These are phyloP conservation scores for Dittrichia graveolens DNA, from an alignment of 129 eudicot species.

Conservation along the genomic window DNA sequence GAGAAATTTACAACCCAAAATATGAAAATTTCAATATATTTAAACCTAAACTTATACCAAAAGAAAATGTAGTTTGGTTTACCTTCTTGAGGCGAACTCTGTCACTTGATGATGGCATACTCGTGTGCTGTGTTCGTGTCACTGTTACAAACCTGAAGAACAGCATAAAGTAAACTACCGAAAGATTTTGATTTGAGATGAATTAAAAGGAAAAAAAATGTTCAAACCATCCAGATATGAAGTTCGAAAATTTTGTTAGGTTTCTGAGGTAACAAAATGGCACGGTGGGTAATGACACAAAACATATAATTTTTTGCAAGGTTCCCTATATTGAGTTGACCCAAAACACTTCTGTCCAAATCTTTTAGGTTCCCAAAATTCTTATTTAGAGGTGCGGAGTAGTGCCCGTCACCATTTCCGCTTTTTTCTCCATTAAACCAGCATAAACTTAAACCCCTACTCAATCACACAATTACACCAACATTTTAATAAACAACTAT, in stretches of 20 bases:
- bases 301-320: no score
- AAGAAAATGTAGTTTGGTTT: neutral
- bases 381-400: no score
- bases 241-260: neutral
- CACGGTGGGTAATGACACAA: no score
- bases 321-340: no score
- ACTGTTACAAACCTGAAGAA: slow-evolving; percentile 79
- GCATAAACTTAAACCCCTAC: no score
- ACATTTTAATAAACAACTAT: no score
- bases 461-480: no score
- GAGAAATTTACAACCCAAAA: neutral
- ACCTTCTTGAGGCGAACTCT: slow-evolving; percentile 83
- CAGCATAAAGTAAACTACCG: neutral
- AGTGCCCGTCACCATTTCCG: no score
- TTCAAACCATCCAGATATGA: neutral
- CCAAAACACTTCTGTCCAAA: no score
- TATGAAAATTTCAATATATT: neutral
- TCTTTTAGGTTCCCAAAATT: no score
- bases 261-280: neutral
- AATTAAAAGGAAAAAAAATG: neutral
- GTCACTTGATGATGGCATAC: slow-evolving; percentile 85
- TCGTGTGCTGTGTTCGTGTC: slow-evolving; percentile 66
- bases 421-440: no score
- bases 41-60: neutral
- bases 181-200: neutral